Conservation (phyloP, 139 green algal genomes). For the Chlorella sp. region DNA sequence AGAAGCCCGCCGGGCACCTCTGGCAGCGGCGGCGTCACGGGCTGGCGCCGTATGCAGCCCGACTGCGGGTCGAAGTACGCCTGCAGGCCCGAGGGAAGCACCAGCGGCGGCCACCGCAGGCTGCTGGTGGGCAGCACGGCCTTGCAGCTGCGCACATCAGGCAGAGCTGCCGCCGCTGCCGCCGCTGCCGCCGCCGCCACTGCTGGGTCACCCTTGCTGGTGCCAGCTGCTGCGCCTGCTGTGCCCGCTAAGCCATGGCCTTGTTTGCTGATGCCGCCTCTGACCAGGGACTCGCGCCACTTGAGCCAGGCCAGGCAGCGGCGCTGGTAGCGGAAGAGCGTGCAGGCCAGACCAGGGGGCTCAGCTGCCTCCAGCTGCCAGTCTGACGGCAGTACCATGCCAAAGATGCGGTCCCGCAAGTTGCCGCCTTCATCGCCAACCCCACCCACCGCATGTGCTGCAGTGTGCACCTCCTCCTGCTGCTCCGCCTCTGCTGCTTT, state of each 20-base stretch:
- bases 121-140: neutral
- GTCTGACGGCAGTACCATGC: constrained; percentile 45
- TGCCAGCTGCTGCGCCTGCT: neutral
- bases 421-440: neutral
- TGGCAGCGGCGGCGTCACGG: neutral
- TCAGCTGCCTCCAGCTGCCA: constrained; percentile 52
- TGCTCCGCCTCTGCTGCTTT: neutral
- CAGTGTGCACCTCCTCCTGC: neutral
- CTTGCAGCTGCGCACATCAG: constrained; percentile 2
- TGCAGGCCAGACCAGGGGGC: constrained; percentile 62
- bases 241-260: too few species aligned
- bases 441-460: neutral
- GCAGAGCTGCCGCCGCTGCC: neutral
- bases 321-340: constrained; percentile 70
- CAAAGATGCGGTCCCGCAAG: constrained; percentile 58
- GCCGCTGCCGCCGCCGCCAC: neutral
- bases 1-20: constrained; percentile 49
- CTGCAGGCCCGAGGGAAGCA: neutral
- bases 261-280: neutral
- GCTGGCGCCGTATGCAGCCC: neutral
- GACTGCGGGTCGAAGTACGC: neutral
- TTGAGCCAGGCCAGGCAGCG: constrained; percentile 72
- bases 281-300: constrained; percentile 58
- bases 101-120: constrained; percentile 19
- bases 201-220: neutral